These are phyloP conservation scores for Wickerhamiella siamensis DNA, from an alignment of 805 yeast genomes.

Conservation along the genomic window DNA sequence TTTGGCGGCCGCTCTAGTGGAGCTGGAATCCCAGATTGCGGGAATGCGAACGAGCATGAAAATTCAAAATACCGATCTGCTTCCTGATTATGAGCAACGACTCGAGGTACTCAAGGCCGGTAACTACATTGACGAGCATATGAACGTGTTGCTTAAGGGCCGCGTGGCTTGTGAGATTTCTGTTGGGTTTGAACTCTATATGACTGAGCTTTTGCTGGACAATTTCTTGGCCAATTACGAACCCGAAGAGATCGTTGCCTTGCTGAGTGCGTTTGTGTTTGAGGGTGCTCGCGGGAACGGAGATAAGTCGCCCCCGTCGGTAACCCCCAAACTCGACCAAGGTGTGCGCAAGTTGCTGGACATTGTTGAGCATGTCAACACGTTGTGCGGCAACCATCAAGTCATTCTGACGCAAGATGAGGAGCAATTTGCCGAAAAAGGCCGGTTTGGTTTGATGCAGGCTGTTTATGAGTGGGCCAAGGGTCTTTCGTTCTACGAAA, in stretches of 20 bases:
- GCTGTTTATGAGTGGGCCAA: conserved; percentile 98
- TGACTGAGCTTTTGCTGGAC: conserved; percentile 81
- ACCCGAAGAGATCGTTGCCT: conserved; percentile 93
- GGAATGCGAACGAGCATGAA: conserved; percentile 38
- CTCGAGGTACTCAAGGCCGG: conserved; percentile 60
- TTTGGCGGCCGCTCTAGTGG: neutral
- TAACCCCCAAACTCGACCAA: conserved; percentile 68
- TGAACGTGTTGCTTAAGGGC: conserved; percentile 50
- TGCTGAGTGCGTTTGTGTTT: conserved; percentile 80
- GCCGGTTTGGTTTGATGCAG: conserved; percentile 80
- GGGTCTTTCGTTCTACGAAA: conserved; percentile 81
- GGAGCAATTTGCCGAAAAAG: conserved; percentile 64
- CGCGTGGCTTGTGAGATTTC: conserved; percentile 33
- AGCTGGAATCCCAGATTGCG: conserved; percentile 4
- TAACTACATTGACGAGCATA: conserved; percentile 62
- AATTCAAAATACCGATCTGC: conserved; percentile 73
- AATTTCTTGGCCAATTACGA: conserved; percentile 87
- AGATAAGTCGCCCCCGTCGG: conserved; percentile 39
- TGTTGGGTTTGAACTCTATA: conserved; percentile 83
- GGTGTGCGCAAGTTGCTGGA: conserved; percentile 47
- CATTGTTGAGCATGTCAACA: conserved; percentile 49
- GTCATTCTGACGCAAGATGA: conserved; percentile 74
- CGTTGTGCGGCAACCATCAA: conserved; percentile 50
- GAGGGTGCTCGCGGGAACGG: conserved; percentile 69
- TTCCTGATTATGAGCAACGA: conserved; percentile 91